phyloP scores from a whole-genome alignment of 495 filamentous ascomycete genomes.

The Aspergillus conjunctus region DNA sequence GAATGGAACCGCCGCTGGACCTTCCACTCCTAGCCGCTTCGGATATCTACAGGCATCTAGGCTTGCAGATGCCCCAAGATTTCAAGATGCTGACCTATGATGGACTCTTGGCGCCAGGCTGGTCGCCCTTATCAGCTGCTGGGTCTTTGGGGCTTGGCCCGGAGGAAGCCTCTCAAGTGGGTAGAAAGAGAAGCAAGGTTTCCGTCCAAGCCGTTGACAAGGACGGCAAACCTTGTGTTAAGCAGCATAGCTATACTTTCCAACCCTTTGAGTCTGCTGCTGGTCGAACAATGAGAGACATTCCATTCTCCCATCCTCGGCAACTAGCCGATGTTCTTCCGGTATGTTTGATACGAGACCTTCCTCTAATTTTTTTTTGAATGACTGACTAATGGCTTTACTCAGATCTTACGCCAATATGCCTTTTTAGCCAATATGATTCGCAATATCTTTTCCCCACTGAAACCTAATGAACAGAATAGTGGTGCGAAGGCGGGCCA shows the following conservation, averaged over 20 bases:
- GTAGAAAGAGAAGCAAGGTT: constrained; percentile 37
- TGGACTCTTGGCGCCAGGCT: constrained; percentile 61
- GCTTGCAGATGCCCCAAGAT: constrained; percentile 55
- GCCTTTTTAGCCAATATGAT: constrained; percentile 67
- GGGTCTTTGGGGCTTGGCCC: constrained; percentile 25
- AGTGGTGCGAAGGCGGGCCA: constrained; percentile 4
- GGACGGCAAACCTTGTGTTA: constrained; percentile 43
- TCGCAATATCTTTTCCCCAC: constrained; percentile 56
- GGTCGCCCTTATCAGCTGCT: constrained; percentile 28
- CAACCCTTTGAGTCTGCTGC: constrained; percentile 70
- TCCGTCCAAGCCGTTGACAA: constrained; percentile 39
- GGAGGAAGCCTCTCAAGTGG: constrained; percentile 32
- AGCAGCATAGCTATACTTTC: constrained; percentile 67
- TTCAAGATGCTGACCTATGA: constrained; percentile 65
- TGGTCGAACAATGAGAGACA: constrained; percentile 64
- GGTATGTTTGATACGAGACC: constrained; percentile 28
- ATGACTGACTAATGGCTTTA: constrained; percentile 10
- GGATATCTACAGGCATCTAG: constrained; percentile 67
- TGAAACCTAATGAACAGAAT: constrained; percentile 21
- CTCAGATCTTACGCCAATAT: constrained; percentile 69
- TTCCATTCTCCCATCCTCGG: constrained; percentile 85
- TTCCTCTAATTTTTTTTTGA: not conserved
- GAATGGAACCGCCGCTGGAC: constrained; percentile 79
- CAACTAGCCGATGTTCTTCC: constrained; percentile 80
- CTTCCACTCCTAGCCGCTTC: constrained; percentile 68